Evolutionary conservation across 2,329 filamentous ascomycete genomes (phyloP).

Genomic region (Aspergillus floridensis): DNA sequence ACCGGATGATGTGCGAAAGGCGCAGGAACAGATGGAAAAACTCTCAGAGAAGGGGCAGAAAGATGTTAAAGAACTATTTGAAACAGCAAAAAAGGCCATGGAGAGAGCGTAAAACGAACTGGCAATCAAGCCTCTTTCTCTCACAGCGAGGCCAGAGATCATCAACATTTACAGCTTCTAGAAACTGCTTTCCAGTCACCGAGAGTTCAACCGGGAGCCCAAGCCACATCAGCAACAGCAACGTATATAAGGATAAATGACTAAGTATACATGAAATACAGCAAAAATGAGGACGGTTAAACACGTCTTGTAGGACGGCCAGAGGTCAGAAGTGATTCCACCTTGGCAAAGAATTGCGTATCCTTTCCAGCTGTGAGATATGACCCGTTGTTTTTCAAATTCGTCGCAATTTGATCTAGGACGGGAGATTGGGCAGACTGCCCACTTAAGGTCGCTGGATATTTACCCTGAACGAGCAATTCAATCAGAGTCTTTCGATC

Average conservation of each 20-base stretch:
- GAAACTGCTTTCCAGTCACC: background rate
- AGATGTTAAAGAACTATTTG: slow-evolving; percentile 47
- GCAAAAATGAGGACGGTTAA: slow-evolving; percentile 10
- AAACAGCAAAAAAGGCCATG: slow-evolving; percentile 39
- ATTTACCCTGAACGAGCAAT: slow-evolving; percentile 35
- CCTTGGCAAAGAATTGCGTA: slow-evolving; percentile 37
- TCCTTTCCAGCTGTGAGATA: slow-evolving; percentile 39
- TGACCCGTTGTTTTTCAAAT: slow-evolving; percentile 42
- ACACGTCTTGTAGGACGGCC: slow-evolving; percentile 28
- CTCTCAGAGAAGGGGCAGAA: slow-evolving; percentile 46
- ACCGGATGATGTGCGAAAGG: slow-evolving; percentile 47
- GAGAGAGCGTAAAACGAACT: slow-evolving; percentile 28
- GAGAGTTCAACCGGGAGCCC: too few species aligned
- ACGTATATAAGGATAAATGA: slow-evolving; percentile 9
- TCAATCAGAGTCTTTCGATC: slow-evolving; percentile 31
- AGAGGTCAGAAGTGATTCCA: slow-evolving; percentile 36
- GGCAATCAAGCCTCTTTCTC: background rate
- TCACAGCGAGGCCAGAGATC: background rate
- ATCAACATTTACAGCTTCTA: background rate
- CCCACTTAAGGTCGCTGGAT: slow-evolving; percentile 22
- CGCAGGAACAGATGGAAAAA: slow-evolving; percentile 49
- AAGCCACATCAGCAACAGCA: background rate
- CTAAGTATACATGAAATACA: background rate
- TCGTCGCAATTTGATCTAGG: slow-evolving; percentile 33
- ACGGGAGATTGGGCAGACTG: slow-evolving; percentile 24